Evolutionary conservation across 345 rosid genomes (phyloP), one percentile per base, ranked within the genome.

Genomic region (Eutrema yunnanense): DNA sequence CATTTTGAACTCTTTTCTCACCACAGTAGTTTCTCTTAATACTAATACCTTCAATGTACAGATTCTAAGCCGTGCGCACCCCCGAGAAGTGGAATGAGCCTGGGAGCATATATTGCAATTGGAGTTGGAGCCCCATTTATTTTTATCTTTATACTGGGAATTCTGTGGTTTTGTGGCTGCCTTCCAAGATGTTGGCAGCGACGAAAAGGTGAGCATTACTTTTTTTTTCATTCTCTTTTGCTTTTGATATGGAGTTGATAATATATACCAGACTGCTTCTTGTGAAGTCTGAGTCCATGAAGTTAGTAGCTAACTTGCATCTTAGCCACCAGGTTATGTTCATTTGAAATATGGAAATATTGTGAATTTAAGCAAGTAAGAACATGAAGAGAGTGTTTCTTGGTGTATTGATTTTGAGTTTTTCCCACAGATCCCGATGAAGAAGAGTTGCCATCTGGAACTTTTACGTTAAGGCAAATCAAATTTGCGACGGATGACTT

Each of bases 401-500:
- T 64, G 9, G 29, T 62, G 19, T 49, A 62, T 38, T 46, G 64
- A 44, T 29, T 52, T 11, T 14, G 37, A 36, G 30, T 63, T 71
- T 14, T 67, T 34, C 13, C 57, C 14, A 52, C 66, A 78, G 84
- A 44, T 72, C 58, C 68, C 26, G n/a, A 72, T 52, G 82, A 70
- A 51, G 77, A 74, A 14, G 88, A 82, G 57, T 71, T 80, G 40
- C 83, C 75, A 30, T 78, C 81, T 40, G 84, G 79, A 49, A 80
- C 72, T 37, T 87, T 85, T 64, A 79, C 87, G 46, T 78, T 83
- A 5, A 79, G 75, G 77, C 86, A 85, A 77, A 87, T 87, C 47
- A 82, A 73, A 65, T 66, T 62, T 72, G 92, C 92, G 41, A 87
- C 92, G 0, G 53, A 79, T 22, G 75, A 87, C 62, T 87, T 87